A percentile compares a stretch with the other conserved stretches of the same genome.
phyloP scores from a whole-genome alignment of 495 filamentous ascomycete genomes.

The Penicillium steckii region DNA sequence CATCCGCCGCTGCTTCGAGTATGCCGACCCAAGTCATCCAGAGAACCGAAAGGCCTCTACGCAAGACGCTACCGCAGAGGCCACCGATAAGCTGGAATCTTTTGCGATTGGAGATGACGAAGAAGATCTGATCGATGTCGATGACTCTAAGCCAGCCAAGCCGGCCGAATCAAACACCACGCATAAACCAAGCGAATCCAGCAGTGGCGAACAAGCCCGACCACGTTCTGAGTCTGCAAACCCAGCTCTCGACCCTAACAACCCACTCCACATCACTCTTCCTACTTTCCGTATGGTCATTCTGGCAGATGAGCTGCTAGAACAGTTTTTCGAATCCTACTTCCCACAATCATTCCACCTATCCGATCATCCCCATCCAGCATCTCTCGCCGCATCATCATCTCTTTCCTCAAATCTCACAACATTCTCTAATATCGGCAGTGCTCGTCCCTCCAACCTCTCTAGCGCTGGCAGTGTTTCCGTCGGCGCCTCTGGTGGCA shows the following conservation, averaged over 20 bases:
- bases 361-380: conserved; percentile 45
- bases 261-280: conserved; percentile 92
- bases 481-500: conserved; percentile 48
- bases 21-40: conserved; percentile 88
- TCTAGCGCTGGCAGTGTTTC: conserved; percentile 37
- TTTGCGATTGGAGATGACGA: conserved; percentile 84
- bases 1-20: conserved; percentile 95
- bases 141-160: conserved; percentile 28
- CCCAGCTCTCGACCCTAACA: conserved; percentile 83
- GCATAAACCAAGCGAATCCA: conserved; percentile 2
- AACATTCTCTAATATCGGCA: conserved; percentile 72
- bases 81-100: conserved; percentile 51
- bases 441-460: conserved; percentile 41
- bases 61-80: conserved; percentile 25
- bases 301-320: conserved; percentile 89
- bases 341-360: conserved; percentile 73
- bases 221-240: conserved; percentile 60
- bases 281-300: conserved; percentile 99
- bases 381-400: conserved; percentile 51
- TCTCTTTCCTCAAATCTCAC: conserved; percentile 73
- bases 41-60: conserved; percentile 46
- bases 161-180: conserved; percentile 16
- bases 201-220: conserved; percentile 17
- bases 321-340: conserved; percentile 89
- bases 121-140: conserved; percentile 67